These are phyloP conservation scores for Phytophthora pseudosyringae DNA, from an alignment of 352 stramenopile species.

Conservation along the genomic window DNA sequence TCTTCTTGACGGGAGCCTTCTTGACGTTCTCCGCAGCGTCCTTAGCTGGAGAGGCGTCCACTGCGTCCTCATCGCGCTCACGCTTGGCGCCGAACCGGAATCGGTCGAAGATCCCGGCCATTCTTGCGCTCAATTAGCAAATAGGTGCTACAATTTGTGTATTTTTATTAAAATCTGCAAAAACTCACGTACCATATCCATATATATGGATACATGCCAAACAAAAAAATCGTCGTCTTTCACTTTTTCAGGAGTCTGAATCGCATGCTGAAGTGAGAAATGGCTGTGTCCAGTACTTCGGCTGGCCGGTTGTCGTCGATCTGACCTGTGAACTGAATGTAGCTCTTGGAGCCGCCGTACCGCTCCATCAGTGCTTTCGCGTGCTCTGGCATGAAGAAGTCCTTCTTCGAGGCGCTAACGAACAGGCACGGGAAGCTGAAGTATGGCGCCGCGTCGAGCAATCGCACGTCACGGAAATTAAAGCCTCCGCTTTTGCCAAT, in stretches of 20 bases:
- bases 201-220: no score
- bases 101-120: constrained; percentile 53
- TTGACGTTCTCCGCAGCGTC: neutral
- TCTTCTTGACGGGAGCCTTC: constrained; percentile 8
- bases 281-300: constrained; percentile 49
- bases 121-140: constrained; percentile 6
- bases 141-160: neutral
- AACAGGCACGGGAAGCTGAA: constrained; percentile 70
- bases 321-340: constrained; percentile 56
- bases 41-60: neutral
- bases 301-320: constrained; percentile 70
- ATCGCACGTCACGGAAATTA: constrained; percentile 54
- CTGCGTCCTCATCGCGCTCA: constrained; percentile 21
- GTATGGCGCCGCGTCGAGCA: constrained; percentile 49
- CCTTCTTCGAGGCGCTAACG: constrained; percentile 69
- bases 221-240: neutral
- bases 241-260: constrained; percentile 30
- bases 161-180: no score
- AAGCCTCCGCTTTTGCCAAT: constrained; percentile 72
- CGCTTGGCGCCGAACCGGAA: constrained; percentile 74
- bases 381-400: constrained; percentile 76
- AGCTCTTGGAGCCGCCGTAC: constrained; percentile 70
- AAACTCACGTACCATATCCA: no score
- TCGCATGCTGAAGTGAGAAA: constrained; percentile 45
- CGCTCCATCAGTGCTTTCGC: constrained; percentile 54